Evolutionary conservation across 73 alveolate species (phyloP).

Genomic region (Effrenium voratum): DNA sequence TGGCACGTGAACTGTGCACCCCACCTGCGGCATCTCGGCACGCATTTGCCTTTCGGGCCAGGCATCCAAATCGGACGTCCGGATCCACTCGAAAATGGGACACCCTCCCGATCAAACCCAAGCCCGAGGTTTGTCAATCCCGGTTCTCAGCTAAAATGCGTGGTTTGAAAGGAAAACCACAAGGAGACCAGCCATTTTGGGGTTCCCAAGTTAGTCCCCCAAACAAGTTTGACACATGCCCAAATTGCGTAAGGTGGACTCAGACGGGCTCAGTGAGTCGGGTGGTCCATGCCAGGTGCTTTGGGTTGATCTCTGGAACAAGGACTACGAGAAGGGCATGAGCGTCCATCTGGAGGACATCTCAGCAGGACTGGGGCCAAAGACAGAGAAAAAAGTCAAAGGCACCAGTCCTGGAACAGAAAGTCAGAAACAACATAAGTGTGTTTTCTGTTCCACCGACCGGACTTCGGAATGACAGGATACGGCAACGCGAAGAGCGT

Average conservation of each 20-base stretch:
- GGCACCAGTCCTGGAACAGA: neutral
- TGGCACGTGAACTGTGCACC: constrained; percentile 84
- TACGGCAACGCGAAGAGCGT: constrained; percentile 83
- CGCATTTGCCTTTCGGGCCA: too few relatives aligned
- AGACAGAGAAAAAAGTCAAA: neutral
- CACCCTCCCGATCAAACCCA: too few relatives aligned
- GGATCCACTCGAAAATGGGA: too few relatives aligned
- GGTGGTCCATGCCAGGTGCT: constrained; percentile 2
- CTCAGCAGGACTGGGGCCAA: constrained; percentile 42
- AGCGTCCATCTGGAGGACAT: constrained; percentile 71
- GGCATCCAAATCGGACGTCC: too few relatives aligned
- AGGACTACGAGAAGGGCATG: constrained; percentile 39
- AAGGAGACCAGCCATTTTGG: too few relatives aligned
- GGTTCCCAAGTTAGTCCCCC: too few relatives aligned
- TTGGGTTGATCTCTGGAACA: constrained; percentile 73
- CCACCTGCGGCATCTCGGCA: constrained; percentile 43
- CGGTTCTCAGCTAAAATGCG: too few relatives aligned
- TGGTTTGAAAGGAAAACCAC: too few relatives aligned
- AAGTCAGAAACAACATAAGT: neutral
- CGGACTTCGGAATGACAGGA: constrained; percentile 2
- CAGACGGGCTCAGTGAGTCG: too few relatives aligned
- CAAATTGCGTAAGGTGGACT: too few relatives aligned
- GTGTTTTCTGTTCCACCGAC: neutral
- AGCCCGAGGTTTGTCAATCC: too few relatives aligned
- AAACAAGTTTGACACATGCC: too few relatives aligned